Evolutionary conservation across 345 rosid species (phyloP).

Genomic region (Odontarrhena argentea): DNA sequence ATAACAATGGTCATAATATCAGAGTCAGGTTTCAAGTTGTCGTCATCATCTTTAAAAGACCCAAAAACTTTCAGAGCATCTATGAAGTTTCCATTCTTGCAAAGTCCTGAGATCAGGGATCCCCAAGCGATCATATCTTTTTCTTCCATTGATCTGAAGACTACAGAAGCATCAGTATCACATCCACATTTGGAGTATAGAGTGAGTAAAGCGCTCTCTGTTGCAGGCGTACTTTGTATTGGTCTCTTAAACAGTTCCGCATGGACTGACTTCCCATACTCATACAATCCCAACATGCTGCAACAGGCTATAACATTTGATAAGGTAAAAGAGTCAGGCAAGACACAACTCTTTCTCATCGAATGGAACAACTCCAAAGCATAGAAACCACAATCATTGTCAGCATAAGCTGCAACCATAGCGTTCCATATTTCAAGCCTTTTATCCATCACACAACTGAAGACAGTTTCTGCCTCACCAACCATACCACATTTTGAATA

Average conservation of each 20-base stretch:
- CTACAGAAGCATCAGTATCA: conserved; percentile 47
- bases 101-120: conserved; percentile 69
- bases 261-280: conserved; percentile 67
- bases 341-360: conserved; percentile 47
- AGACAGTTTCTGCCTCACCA: conserved; percentile 57
- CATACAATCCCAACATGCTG: conserved; percentile 46
- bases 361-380: conserved; percentile 51
- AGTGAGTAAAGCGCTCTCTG: conserved; percentile 59
- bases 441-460: conserved; percentile 46
- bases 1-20: conserved; percentile 60
- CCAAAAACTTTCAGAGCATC: conserved; percentile 56
- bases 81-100: conserved; percentile 56
- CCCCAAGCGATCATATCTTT: conserved; percentile 76
- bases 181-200: conserved; percentile 60
- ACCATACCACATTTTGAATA: conserved; percentile 64
- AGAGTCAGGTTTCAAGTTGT: conserved; percentile 62
- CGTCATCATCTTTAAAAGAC: conserved; percentile 49
- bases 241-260: conserved; percentile 62
- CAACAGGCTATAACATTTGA: conserved; percentile 61
- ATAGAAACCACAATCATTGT: conserved; percentile 42
- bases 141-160: conserved; percentile 52
- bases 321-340: conserved; percentile 60
- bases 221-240: conserved; percentile 39
- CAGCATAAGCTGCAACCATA: conserved; percentile 66
- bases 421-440: conserved; percentile 72